Evolutionary conservation across 2,329 filamentous ascomycete genomes (phyloP), one percentile per base, ranked within the genome.

Genomic region (Exophiala phaeomuriformis): DNA sequence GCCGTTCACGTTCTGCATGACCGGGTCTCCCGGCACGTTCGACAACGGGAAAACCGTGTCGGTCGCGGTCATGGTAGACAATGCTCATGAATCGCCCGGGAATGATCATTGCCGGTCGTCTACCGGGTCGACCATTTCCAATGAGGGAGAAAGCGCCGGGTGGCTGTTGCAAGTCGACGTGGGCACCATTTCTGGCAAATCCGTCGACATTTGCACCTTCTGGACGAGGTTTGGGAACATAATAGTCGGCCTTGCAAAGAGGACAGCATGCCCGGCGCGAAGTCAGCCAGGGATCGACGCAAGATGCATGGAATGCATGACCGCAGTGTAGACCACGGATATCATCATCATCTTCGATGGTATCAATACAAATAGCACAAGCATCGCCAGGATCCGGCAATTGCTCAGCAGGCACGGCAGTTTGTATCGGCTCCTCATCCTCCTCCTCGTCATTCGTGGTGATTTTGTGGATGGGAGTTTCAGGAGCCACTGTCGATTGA

Each of bases 221-320:
- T 2, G 86, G 77, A 10, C 89, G 86, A 47, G 90, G 88, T 72
- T 97, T 97, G 0, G 93, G 91, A 2, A 89, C 85, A 69, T 95
- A 97, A 70, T 97, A 98, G 67, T 98, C 93, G 39, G 91, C 88
- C 73, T 98, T 98, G 77, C 93, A 98, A 4, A 98, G 83, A 4
- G 93, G 93, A 68, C 93, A 98, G 75, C 91, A 97, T 29, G 93
- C 93, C 61, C 91, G 85, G 59, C 93, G 83, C 66, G 87, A 90
- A 6, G 93, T 98, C 59, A 98, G 75, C 93, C 93, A 98, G 7
- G 93, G 93, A 64, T 98, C 93, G 46, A 98, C 82, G 67, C 93
- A 98, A 37, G 86, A 88, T 47, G 90, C 90, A 68, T 98, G 93
- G 80, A 97, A 98, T 50, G 91, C 90, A 70, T 98, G 93, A n/a